Evolutionary conservation across 164 flowering plant genomes (phyloP), one percentile per base, ranked within the genome.

Genomic region (Houttuynia cordata): DNA sequence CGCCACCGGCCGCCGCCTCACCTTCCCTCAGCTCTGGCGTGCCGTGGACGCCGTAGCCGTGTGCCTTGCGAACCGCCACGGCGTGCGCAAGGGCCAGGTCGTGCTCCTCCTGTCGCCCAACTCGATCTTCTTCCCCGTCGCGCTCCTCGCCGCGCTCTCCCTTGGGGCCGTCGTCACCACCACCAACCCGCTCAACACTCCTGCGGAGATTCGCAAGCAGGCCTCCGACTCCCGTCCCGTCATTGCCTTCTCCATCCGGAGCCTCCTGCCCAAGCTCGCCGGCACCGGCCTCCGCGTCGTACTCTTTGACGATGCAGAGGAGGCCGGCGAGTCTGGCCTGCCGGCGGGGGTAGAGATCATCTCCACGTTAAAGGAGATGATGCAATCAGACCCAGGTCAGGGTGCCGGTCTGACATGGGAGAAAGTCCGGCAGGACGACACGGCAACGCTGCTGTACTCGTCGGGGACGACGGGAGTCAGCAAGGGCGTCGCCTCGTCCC

Each of bases 391-490:
- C 23, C 80, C 84, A 65, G 72, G 69, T 52, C 64, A 40, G 56
- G 19, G 59, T 13, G 40, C 75, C 79, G 55, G 77, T 79, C 18
- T 6, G 37, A 30, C 37, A 2, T 74, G 62, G 56, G 83, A 81
- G 1, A 78, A 80, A 64, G 74, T 92, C 45, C 53, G 64, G 51
- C 87, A 80, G 61, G 79, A 85, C 57, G 98, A 92, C 78, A 74
- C 91, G 24, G 96, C 98, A 12, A 78, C 83, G 22, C 75, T 89
- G 24, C 79, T 92, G 7, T 92, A 88, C 79, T 92, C 98, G 12
- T 92, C 98, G 0, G 96, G 98, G 8, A 92, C 96, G 1, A 92
- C 98, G n/a, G 96, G 98, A 4, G 76, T 76, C 51, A 89, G 98
- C 72, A 92, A 92, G 63, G 98, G 98, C 14, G 96, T 92, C 24